phyloP scores from a whole-genome alignment of 1,284 basidiomycete genomes.

The Puccinia horiana region DNA sequence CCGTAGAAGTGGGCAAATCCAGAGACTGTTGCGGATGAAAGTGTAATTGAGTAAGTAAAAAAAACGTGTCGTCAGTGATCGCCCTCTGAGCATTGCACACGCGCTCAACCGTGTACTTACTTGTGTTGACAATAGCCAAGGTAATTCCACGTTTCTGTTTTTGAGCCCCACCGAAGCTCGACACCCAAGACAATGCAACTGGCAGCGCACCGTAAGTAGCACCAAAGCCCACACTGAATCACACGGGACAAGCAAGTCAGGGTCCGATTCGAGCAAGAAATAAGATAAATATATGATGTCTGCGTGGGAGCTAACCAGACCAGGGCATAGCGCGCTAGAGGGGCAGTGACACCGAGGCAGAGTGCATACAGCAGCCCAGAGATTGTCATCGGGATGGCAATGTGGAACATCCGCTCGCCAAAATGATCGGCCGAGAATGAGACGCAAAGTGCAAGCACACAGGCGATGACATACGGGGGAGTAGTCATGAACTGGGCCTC shows the following conservation, averaged over 20 bases:
- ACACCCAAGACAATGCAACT: slow-evolving; percentile 60
- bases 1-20: slow-evolving; percentile 61
- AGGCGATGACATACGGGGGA: slow-evolving; percentile 60
- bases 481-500: slow-evolving; percentile 62
- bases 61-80: not conserved
- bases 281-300: not conserved
- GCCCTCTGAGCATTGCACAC: slow-evolving; percentile 50
- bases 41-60: slow-evolving; percentile 20
- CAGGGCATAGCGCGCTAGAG: slow-evolving; percentile 23
- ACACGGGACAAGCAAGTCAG: not conserved
- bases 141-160: slow-evolving; percentile 61
- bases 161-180: slow-evolving; percentile 58
- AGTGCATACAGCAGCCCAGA: slow-evolving; percentile 26
- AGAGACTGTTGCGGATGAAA: slow-evolving; percentile 53
- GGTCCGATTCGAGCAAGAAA: not conserved
- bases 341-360: slow-evolving; percentile 3
- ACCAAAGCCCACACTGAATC: slow-evolving; percentile 59
- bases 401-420: slow-evolving; percentile 20
- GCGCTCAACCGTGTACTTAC: slow-evolving; percentile 41
- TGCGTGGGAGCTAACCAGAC: slow-evolving; percentile 27
- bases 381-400: slow-evolving; percentile 6
- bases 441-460: slow-evolving; percentile 58
- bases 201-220: slow-evolving; percentile 61
- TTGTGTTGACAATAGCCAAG: slow-evolving; percentile 59
- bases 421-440: slow-evolving; percentile 53